Base-by-base conservation (phyloP, 345 rosid genomes). In the Bruguiera parviflora region DNA sequence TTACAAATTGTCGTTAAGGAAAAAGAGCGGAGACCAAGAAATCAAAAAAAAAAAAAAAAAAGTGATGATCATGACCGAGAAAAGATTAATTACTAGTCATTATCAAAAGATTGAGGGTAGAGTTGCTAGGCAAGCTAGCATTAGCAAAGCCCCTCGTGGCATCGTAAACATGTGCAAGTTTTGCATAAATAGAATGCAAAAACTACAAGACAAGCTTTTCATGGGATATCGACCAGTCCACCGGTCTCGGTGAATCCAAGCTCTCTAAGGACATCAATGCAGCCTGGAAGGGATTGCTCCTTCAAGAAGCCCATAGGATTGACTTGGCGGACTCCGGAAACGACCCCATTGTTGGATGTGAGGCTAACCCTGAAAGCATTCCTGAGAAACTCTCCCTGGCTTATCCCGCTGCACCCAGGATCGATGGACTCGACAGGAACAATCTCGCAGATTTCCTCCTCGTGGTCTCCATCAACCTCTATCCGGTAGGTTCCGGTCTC, bases 261-360 rank as follows among this genome's bases (percentile, higher is more conserved):
- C 63, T 89, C 96, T 58, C 49, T 73, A 63, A 87, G 80, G 70
- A 74, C 84, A 0, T 80, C 74, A 43, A 70, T 20, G 71, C 92
- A 87, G 46, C 79, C 83, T 21, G 83, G 63, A 6, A 81, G 80
- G 69, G 84, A 76, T 61, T 74, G 58, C 72, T 78, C 73, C 77
- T 64, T 82, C 86, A 85, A 67, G 85, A 85, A 86, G 15, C 89
- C 87, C 55, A 90, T 81, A 65, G 96, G 92, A 73, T 77, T 88
- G 51, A 83, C 89, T 31, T 32, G 21, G 65, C 91, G 77, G 19
- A 32, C 31, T 5, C 72, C 61, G 0, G 84, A 66, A 52, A 71
- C 79, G 20, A 87, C 74, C 49, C 91, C 91, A 60, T 77, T 85
- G 71, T 86, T 70, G 7, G 67, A 72, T 13, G 90, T 78, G 57